These are phyloP conservation scores for Collariella sp. DNA, from an alignment of 495 filamentous ascomycete genomes.

Conservation along the genomic window DNA sequence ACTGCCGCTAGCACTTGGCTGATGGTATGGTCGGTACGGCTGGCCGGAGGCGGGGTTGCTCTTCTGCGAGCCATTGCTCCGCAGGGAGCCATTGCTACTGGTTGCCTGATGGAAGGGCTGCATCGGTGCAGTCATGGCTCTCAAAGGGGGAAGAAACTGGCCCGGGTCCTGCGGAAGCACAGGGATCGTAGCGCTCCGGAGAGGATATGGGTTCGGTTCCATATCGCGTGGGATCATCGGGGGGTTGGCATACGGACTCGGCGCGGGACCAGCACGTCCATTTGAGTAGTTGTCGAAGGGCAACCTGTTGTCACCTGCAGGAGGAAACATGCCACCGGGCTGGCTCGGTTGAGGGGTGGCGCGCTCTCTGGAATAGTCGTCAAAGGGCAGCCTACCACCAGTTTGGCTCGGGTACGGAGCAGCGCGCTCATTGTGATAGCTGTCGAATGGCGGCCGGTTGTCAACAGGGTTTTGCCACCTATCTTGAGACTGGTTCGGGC, in stretches of 20 bases:
- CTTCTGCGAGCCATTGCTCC: slow-evolving; percentile 15
- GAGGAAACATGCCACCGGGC: too few species aligned
- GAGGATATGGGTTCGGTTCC: slow-evolving; percentile 23
- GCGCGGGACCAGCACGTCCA: slow-evolving; percentile 34
- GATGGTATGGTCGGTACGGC: slow-evolving; percentile 16
- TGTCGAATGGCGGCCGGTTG: background rate
- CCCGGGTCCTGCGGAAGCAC: slow-evolving; percentile 22
- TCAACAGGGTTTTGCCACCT: background rate
- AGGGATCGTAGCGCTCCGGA: slow-evolving; percentile 35
- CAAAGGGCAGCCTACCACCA: too few species aligned
- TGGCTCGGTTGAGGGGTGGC: too few species aligned
- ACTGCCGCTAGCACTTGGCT: slow-evolving; percentile 22
- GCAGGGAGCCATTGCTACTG: slow-evolving; percentile 16
- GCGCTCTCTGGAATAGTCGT: background rate
- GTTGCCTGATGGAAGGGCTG: slow-evolving; percentile 21
- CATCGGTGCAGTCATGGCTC: slow-evolving; percentile 46
- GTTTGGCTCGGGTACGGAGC: too few species aligned
- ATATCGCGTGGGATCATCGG: slow-evolving; percentile 27
- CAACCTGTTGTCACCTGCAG: background rate
- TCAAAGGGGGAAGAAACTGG: slow-evolving; percentile 32
- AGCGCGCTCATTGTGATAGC: too few species aligned
- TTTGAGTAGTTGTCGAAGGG: slow-evolving; percentile 9
- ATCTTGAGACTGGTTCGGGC: background rate
- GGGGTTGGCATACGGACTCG: slow-evolving; percentile 27
- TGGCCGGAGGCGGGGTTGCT: background rate